Percentiles rank a stretch among this genome's conserved stretches.
Evolutionary conservation across 2,329 filamentous ascomycete species (phyloP).

Genomic region (Eutypella sp.): DNA sequence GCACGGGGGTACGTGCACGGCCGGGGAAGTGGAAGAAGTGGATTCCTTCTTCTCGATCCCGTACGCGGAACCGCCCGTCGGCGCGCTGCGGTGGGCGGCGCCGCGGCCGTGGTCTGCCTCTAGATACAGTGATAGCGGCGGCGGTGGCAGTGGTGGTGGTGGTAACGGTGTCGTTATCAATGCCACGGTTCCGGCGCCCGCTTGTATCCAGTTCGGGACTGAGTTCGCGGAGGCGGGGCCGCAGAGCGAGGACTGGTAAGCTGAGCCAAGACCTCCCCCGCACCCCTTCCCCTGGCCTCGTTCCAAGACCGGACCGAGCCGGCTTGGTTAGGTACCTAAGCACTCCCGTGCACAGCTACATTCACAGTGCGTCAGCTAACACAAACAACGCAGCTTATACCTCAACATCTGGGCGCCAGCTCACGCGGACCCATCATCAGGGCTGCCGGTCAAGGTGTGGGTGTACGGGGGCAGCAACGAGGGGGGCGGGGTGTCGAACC

Average conservation of each 20-base stretch:
- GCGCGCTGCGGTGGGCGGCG: constrained; percentile 13
- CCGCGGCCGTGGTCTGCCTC: constrained; percentile 8
- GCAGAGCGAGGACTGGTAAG: constrained; percentile 15
- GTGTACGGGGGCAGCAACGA: constrained; percentile 19
- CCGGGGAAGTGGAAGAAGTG: constrained; percentile 9
- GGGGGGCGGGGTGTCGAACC: constrained; percentile 17
- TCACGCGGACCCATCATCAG: constrained; percentile 11
- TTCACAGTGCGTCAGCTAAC: neutral
- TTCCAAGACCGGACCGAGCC: neutral
- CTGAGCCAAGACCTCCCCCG: neutral
- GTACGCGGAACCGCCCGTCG: constrained; percentile 15
- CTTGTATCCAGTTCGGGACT: constrained; percentile 14
- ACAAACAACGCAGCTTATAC: constrained; percentile 11
- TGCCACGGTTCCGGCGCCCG: constrained; percentile 8
- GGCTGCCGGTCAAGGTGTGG: constrained; percentile 22
- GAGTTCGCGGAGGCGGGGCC: constrained; percentile 8
- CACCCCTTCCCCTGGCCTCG: neutral
- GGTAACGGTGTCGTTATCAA: constrained; percentile 8
- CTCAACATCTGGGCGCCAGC: constrained; percentile 14
- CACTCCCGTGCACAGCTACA: too few relatives aligned
- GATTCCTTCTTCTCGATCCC: constrained; percentile 17
- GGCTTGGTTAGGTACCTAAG: too few relatives aligned
- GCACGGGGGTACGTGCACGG: constrained; percentile 12
- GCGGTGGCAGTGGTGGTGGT: too few relatives aligned
- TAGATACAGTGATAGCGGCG: too few relatives aligned